Percentiles rank a stretch among this genome's conserved stretches.
Evolutionary conservation across 148 eudicot species (phyloP).

Genomic region (Limonium bicolor): DNA sequence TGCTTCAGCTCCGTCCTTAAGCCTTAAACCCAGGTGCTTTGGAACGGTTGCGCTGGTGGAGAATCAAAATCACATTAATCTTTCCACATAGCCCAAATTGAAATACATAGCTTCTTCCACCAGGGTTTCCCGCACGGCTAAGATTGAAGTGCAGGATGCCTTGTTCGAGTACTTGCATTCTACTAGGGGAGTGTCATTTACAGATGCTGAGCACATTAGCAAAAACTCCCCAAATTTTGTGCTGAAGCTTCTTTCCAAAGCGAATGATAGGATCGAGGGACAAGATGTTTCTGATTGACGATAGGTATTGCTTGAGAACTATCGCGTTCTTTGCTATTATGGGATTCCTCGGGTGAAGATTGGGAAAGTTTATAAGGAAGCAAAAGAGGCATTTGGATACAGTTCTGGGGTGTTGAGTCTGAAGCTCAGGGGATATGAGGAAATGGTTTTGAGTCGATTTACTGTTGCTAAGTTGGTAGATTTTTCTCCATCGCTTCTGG

Average conservation of each 20-base stretch:
- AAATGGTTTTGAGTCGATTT: background rate
- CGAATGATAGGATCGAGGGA: too few species aligned
- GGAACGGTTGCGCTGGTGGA: too few species aligned
- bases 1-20: too few species aligned
- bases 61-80: too few species aligned
- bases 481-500: background rate
- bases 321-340: background rate
- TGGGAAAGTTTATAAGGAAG: constrained; percentile 2
- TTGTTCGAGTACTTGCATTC: constrained; percentile 5
- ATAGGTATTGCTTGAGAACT: background rate
- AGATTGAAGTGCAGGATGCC: background rate
- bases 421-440: background rate
- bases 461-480: background rate
- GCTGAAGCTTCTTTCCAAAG: background rate
- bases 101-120: too few species aligned
- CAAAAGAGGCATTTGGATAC: constrained; percentile 3
- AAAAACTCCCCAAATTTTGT: background rate
- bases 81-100: too few species aligned
- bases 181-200: constrained; percentile 1
- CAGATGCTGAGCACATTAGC: constrained; percentile 4
- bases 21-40: too few species aligned
- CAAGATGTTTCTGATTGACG: constrained; percentile 2
- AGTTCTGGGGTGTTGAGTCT: background rate
- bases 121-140: too few species aligned
- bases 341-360: background rate